Evolutionary conservation across 1,139 yeast species (phyloP).

Genomic region (Pichia sp.): DNA sequence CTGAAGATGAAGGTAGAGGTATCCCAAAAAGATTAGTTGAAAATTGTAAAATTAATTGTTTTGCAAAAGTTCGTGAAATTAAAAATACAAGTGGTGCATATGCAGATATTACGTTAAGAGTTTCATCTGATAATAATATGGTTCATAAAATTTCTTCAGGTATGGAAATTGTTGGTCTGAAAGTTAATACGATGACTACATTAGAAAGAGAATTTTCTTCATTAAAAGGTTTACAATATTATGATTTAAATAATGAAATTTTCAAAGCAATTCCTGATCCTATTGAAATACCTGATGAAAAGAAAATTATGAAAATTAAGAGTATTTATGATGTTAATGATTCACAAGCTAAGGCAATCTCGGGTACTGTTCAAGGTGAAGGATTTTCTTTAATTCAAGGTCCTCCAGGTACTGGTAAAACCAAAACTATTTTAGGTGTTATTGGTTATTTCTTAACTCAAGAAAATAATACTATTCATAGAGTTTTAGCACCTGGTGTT

Average conservation of each 20-base stretch:
- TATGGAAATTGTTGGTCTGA: conserved; percentile 57
- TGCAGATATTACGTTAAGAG: conserved; percentile 70
- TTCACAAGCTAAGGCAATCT: conserved; percentile 87
- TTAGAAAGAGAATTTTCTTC: conserved; percentile 91
- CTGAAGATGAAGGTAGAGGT: conserved; percentile 15
- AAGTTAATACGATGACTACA: conserved; percentile 81
- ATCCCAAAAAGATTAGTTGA: conserved; percentile 19
- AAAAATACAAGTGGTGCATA: conserved; percentile 59
- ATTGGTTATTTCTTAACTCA: conserved; percentile 67
- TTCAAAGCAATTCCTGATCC: conserved; percentile 57
- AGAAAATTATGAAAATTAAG: conserved; percentile 34
- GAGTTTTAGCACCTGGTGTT: conserved; percentile 34
- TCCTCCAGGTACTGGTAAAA: conserved; percentile 98
- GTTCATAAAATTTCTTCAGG: conserved; percentile 57
- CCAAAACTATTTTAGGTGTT: conserved; percentile 90
- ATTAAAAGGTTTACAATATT: conserved; percentile 71
- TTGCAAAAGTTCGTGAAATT: conserved; percentile 73
- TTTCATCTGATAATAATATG: conserved; percentile 40
- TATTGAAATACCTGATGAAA: conserved; percentile 32
- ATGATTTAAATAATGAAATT: conserved; percentile 63
- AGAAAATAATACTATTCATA: conserved; percentile 29
- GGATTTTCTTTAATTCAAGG: conserved; percentile 96
- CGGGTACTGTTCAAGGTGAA: conserved; percentile 55
- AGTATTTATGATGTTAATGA: conserved; percentile 58
- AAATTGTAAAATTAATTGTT: conserved; percentile 39